Evolutionary conservation across 352 stramenopile genomes (phyloP), one percentile per base, ranked within the genome.

Genomic region (Phytophthora gonapodyides): DNA sequence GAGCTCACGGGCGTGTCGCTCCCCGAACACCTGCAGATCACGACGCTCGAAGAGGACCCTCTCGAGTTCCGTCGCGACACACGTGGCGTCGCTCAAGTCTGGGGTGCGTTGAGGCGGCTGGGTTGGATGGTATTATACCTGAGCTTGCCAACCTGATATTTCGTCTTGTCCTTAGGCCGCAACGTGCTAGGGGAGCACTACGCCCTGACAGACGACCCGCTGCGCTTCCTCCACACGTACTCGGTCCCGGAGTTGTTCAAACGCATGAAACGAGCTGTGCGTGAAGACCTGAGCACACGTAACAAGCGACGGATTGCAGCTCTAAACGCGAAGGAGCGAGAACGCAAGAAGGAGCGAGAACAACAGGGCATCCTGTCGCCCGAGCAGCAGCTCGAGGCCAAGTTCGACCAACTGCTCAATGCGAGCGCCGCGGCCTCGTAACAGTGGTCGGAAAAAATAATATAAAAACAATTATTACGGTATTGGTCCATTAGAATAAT

Each of bases 401-500:
- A 72, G 21, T 67, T 77, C 37, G 69, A 77, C 38, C 48, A 54
- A 52, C 50, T 71, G n/a, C 61, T 75, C 16, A 57, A 63, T n/a
- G 17, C 61, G 46, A 68, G 35, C 16, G 37, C 62, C 12, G 51
- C 17, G 15, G 27, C 53, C 7, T 57, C 27, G 44, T 63, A 64
- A 54, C n/a, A n/a, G n/a, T n/a, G n/a, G n/a, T n/a, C n/a, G n/a
- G n/a, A n/a, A n/a, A n/a, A n/a, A n/a, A n/a, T n/a, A n/a, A n/a
- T n/a, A n/a, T n/a, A n/a, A n/a, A n/a, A n/a, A n/a, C n/a, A n/a
- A n/a, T n/a, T n/a, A n/a, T n/a, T n/a, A n/a, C n/a, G n/a, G n/a
- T n/a, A n/a, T n/a, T n/a, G n/a, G n/a, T n/a, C n/a, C n/a, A n/a
- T n/a, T n/a, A n/a, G n/a, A n/a, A n/a, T n/a, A n/a, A n/a, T n/a